Conservation (phyloP, 768 basidiomycete species). For the Termitomyces sp. region DNA sequence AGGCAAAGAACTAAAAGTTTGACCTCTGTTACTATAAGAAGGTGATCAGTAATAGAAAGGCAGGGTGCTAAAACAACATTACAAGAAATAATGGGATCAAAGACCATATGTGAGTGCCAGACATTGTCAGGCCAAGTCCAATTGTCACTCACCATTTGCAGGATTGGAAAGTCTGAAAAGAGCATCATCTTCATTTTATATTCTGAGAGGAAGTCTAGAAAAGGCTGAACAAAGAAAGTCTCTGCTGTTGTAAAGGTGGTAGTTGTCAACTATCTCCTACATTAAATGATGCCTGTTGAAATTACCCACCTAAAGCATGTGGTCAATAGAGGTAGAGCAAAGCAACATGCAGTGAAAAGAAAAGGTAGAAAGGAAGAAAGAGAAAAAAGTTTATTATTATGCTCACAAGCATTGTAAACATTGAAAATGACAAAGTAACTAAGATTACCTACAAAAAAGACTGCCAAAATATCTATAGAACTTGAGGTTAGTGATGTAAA, state of each 20-base stretch:
- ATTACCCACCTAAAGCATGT: too few relatives aligned
- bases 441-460: not conserved
- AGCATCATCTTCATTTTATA: constrained; percentile 1
- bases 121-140: constrained; percentile 1
- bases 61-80: not conserved
- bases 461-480: not conserved
- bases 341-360: not conserved
- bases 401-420: constrained; percentile 4
- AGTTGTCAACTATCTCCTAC: constrained; percentile 1
- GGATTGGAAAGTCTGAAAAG: not conserved
- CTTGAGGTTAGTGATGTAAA: not conserved
- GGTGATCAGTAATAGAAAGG: constrained; percentile 27
- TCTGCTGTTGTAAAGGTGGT: not conserved
- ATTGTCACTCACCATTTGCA: not conserved
- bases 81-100: not conserved
- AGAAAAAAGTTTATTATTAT: not conserved
- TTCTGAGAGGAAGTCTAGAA: not conserved
- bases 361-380: not conserved
- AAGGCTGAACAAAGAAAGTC: not conserved
- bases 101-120: not conserved
- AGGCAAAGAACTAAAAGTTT: too few relatives aligned
- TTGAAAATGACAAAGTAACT: not conserved
- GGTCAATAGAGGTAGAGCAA: too few relatives aligned
- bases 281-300: too few relatives aligned
- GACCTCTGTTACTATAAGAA: constrained; percentile 23